Base-by-base conservation (phyloP, 306 rosid genomes). In the Argentina anserina region DNA sequence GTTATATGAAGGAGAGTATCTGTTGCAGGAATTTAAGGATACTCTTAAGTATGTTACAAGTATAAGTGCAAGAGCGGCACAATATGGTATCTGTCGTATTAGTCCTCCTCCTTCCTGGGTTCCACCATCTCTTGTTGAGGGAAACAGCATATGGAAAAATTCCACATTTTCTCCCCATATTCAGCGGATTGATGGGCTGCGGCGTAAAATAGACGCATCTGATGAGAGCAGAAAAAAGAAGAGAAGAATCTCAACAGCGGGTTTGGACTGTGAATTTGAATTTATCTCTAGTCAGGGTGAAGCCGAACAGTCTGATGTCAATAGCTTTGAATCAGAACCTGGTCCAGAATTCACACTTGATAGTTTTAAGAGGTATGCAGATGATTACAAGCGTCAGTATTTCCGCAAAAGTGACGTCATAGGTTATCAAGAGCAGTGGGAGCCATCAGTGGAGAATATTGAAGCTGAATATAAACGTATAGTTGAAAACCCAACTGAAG, bases 71-170 rank as follows among this genome's bases (percentile, higher is more conserved):
- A 74, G 59, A 43, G 96, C 86, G 28, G 91, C 82, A 81, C 78
- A 85, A 40, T 84, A 81, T 76, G 99, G 99, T 72, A 89, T 91
- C 23, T 94, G 96, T 61, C 93, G 95, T 73, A 94, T 94, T 75
- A 77, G 87, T 81, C 97, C 97, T 72, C 97, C 96, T 71, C 29
- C 82, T 75, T 73, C 85, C 52, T 91, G 99, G 97, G 66, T 80
- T 52, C 91, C 85, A 50, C 87, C 80, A 39, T 85, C 84, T 72
- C 71, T 65, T 73, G 78, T 74, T 63, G 77, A 87, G 83, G 61
- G 82, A 75, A 80, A 77, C 21, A 21, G 58, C 72, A 47, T 73
- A 47, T 84, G 92, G 95, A 93, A 82, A 79, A 50, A 67, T 64
- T 75, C 88, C 10, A 71, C 65, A 50, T 91, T 94, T 82, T 64